Evolutionary conservation across 139 green algal species (phyloP).

Genomic region (Coelastrella sp.): DNA sequence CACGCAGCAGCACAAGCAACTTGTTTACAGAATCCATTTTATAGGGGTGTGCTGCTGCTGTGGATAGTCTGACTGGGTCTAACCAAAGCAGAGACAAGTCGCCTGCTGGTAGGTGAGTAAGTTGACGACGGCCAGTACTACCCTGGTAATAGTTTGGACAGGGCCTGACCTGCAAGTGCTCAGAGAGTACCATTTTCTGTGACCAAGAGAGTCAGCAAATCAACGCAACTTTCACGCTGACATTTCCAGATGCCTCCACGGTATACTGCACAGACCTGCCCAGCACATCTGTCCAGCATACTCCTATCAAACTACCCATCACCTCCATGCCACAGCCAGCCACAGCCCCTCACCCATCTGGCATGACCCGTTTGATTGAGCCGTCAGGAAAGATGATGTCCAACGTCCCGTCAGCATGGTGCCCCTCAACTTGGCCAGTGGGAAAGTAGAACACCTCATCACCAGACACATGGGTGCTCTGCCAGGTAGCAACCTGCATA

Average conservation of each 20-base stretch:
- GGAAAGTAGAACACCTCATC: slow-evolving; percentile 93
- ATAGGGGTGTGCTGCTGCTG: too few species aligned
- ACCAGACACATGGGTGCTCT: slow-evolving; percentile 74
- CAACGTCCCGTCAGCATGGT: slow-evolving; percentile 76
- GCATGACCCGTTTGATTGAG: not conserved
- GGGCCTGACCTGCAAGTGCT: too few species aligned
- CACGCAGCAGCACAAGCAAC: not conserved
- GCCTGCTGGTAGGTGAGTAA: not conserved
- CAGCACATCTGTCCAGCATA: too few species aligned
- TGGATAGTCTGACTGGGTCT: not conserved
- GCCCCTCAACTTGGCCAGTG: slow-evolving; percentile 80
- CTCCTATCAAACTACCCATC: too few species aligned
- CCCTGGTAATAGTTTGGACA: not conserved
- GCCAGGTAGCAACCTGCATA: slow-evolving; percentile 64
- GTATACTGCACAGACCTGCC: too few species aligned
- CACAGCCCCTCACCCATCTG: not conserved
- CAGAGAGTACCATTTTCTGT: too few species aligned
- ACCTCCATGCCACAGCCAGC: too few species aligned
- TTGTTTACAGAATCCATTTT: not conserved
- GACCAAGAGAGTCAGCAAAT: too few species aligned
- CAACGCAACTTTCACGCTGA: too few species aligned
- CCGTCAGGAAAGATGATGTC: slow-evolving; percentile 83
- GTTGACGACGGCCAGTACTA: not conserved
- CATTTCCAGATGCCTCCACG: too few species aligned
- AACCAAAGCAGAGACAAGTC: not conserved